Conservation (phyloP, 2,329 filamentous ascomycete genomes). For the Xylaria multiplex region DNA sequence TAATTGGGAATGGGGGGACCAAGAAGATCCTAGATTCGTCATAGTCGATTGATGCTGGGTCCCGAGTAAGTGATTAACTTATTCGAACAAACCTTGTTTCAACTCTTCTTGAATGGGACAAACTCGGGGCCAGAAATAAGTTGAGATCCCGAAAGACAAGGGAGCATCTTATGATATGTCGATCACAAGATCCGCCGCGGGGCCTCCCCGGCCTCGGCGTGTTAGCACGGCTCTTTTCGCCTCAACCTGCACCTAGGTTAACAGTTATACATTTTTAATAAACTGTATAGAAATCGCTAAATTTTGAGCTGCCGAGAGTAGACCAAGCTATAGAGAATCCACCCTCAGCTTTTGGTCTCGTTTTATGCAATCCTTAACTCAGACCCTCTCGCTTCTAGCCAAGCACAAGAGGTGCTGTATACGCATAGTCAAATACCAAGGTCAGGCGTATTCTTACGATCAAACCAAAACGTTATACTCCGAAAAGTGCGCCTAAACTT, state of each 20-base stretch:
- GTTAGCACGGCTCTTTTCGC: conserved; percentile 4
- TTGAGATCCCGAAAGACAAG: conserved; percentile 6
- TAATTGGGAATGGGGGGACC: too few relatives aligned
- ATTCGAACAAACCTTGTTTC: background rate
- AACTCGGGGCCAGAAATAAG: background rate
- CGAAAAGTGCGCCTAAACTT: background rate
- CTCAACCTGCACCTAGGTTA: background rate
- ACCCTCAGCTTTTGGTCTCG: background rate
- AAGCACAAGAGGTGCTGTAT: background rate
- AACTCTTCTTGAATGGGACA: background rate
- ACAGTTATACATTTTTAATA: background rate
- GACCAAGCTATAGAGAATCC: background rate
- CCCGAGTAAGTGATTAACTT: background rate
- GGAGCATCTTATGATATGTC: conserved; percentile 11
- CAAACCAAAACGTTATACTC: too few relatives aligned
- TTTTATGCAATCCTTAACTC: background rate
- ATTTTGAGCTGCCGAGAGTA: background rate
- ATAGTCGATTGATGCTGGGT: background rate
- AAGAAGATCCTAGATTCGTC: too few relatives aligned
- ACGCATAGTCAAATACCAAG: background rate
- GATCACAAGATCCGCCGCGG: conserved; percentile 28
- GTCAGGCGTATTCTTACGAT: background rate
- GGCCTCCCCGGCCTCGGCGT: conserved; percentile 13
- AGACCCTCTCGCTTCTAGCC: background rate
- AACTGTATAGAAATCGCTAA: background rate